Conservation (phyloP, 805 yeast species). For the Suhomyces tanzawaensis region DNA sequence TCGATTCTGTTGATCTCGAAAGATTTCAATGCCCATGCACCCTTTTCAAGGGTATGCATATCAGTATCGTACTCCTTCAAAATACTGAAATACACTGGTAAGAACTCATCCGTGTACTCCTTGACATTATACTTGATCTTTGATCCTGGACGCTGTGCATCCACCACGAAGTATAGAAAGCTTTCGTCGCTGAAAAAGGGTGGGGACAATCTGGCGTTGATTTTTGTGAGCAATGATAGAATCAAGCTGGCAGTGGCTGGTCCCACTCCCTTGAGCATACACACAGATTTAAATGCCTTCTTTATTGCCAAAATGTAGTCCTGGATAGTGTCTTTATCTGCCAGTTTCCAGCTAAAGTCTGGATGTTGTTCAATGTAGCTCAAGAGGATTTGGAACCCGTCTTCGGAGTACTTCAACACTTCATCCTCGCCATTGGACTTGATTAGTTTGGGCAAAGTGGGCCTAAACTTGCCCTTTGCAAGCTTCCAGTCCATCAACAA, state of each 20-base stretch:
- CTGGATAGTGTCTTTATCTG: neutral
- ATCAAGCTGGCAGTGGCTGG: slow-evolving; percentile 50
- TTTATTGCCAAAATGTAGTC: slow-evolving; percentile 21
- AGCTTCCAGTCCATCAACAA: slow-evolving; percentile 50
- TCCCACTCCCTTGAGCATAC: slow-evolving; percentile 46
- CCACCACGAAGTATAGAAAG: slow-evolving; percentile 34
- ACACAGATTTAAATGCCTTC: slow-evolving; percentile 26
- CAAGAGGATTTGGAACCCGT: slow-evolving; percentile 20
- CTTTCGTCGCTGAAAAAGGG: slow-evolving; percentile 52
- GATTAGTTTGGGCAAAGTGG: slow-evolving; percentile 42
- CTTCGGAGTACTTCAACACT: slow-evolving; percentile 29
- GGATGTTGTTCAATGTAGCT: slow-evolving; percentile 5
- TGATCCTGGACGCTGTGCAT: slow-evolving; percentile 17
- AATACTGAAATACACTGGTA: slow-evolving; percentile 21
- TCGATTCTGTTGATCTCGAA: slow-evolving; percentile 24
- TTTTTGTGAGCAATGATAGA: slow-evolving; percentile 29
- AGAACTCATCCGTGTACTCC: slow-evolving; percentile 39
- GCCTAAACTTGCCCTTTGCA: slow-evolving; percentile 41
- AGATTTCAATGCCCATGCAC: slow-evolving; percentile 39
- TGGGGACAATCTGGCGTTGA: slow-evolving; percentile 25
- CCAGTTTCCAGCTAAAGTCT: slow-evolving; percentile 7
- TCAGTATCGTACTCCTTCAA: slow-evolving; percentile 5
- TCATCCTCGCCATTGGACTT: slow-evolving; percentile 29
- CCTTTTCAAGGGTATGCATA: slow-evolving; percentile 26
- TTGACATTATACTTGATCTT: slow-evolving; percentile 42